phyloP scores from a whole-genome alignment of 352 stramenopile species.

The Phytophthora agathidicida region DNA sequence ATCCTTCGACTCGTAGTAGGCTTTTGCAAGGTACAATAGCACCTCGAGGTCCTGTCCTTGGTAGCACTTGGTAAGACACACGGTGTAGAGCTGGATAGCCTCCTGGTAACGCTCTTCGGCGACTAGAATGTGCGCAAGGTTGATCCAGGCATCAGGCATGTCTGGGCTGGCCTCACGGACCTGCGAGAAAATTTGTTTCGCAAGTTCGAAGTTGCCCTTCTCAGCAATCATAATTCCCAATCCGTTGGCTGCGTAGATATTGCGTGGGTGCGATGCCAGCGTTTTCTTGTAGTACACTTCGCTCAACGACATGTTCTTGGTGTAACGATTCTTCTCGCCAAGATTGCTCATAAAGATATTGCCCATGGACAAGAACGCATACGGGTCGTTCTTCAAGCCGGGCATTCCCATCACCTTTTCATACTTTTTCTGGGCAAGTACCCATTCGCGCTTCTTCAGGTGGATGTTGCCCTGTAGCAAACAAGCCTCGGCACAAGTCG shows the following conservation, averaged over 20 bases:
- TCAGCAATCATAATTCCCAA: conserved; percentile 98
- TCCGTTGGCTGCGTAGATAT: conserved; percentile 97
- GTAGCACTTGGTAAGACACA: conserved; percentile 91
- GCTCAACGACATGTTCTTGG: conserved; percentile 95
- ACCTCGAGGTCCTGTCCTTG: conserved; percentile 86
- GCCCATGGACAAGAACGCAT: conserved; percentile 96
- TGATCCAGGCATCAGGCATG: conserved; percentile 96
- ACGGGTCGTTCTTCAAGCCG: conserved; percentile 96
- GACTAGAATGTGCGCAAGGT: conserved; percentile 97
- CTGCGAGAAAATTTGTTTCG: conserved; percentile 96
- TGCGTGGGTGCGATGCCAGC: conserved; percentile 90
- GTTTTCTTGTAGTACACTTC: conserved; percentile 98
- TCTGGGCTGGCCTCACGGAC: conserved; percentile 96
- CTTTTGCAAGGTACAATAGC: conserved; percentile 86
- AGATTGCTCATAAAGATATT: conserved; percentile 99
- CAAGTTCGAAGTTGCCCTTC: conserved; percentile 96
- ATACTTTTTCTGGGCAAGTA: conserved; percentile 93
- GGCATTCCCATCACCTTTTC: conserved; percentile 95
- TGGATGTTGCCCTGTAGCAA: conserved; percentile 97
- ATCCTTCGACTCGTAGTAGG: conserved; percentile 91
- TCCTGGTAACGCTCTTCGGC: conserved; percentile 96
- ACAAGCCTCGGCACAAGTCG: conserved; percentile 92
- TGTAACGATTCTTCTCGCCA: conserved; percentile 94
- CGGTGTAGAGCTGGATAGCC: conserved; percentile 96
- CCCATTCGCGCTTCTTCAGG: conserved; percentile 95